Base-by-base conservation (phyloP, 495 filamentous ascomycete genomes). In the Pseudotulostoma volvatum region DNA sequence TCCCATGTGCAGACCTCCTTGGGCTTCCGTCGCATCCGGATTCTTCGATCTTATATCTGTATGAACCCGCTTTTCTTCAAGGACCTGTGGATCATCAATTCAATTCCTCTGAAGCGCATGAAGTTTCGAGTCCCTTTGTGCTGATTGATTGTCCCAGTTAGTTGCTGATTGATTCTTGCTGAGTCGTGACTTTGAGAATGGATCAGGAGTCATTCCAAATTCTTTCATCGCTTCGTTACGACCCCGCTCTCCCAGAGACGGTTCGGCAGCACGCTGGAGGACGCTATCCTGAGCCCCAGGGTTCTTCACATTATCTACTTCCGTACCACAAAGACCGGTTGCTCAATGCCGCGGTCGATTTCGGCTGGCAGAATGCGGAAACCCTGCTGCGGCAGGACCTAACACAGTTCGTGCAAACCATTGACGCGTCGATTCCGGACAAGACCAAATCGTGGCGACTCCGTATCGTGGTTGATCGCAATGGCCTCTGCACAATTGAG, bases 301-400 rank as follows among this genome's bases (percentile, higher is more conserved):
- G 63, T 14, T 76, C 72, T n/a, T 75, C 75, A 1, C 79, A 90
- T 49, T 94, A 93, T 60, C 82, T 95, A 63, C 70, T 93, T 9
- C 57, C 70, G 33, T 78, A 77, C 55, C 88, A 96, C 55, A 74
- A 72, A 15, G 80, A 90, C 49, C 84, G 76, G n/a, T 73, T 95
- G 50, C 66, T 85, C 33, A 62, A 66, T 40, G 83, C 84, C 18
- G 84, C 82, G 0, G 56, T 59, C 19, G 59, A 81, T 42, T 93
- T 85, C 57, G 49, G 63, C 17, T 88, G 77, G 76, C 18, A 45
- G 3, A 33, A 47, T 20, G 60, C 59, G 7, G 16, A 50, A 11
- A 23, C 38, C 0, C 60, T 59, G 43, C 51, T 63, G 15, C 45
- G 54, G 21, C 44, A 52, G 40, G 56, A 60, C 20, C 19, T 51